phyloP scores from a whole-genome alignment of 768 basidiomycete species.

The Tricholoma sp. region DNA sequence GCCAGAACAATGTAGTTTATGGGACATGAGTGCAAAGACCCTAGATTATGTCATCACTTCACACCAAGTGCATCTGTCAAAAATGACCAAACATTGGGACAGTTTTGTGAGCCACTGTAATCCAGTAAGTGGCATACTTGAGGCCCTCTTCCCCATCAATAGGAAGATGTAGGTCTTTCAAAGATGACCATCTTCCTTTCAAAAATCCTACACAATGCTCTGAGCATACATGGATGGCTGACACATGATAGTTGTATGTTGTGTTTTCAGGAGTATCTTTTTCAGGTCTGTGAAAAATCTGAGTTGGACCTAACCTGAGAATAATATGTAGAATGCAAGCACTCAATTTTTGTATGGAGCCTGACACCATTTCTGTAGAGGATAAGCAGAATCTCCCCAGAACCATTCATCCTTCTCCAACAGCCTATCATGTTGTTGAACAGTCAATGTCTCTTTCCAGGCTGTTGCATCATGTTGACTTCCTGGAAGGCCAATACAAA shows the following conservation, averaged over 20 bases:
- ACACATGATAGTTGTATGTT: neutral
- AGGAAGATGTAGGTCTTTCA: slow-evolving; percentile 17
- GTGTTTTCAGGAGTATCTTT: slow-evolving; percentile 4
- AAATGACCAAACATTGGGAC: too few species aligned
- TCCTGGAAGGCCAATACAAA: slow-evolving; percentile 23
- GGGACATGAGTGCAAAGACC: too few species aligned
- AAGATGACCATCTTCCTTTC: slow-evolving; percentile 24
- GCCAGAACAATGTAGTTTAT: too few species aligned
- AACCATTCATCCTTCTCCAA: slow-evolving; percentile 22
- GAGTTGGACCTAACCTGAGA: neutral
- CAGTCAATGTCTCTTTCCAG: slow-evolving; percentile 22
- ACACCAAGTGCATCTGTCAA: too few species aligned
- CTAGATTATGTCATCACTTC: too few species aligned
- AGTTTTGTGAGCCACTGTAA: too few species aligned
- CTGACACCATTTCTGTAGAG: slow-evolving; percentile 16
- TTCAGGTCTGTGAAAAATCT: slow-evolving; percentile 15
- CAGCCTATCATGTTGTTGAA: slow-evolving; percentile 11
- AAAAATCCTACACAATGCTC: slow-evolving; percentile 26
- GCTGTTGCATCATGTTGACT: slow-evolving; percentile 29
- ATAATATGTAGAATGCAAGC: neutral
- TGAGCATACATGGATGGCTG: slow-evolving; percentile 10
- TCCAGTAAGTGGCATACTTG: slow-evolving; percentile 17
- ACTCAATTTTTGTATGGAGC: slow-evolving; percentile 19
- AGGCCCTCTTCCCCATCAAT: slow-evolving; percentile 16
- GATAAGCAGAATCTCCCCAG: slow-evolving; percentile 23